A percentile compares a stretch with the other conserved stretches of the same genome.
Evolutionary conservation across 2,329 filamentous ascomycete species (phyloP).

Genomic region (Cordyceps militaris): DNA sequence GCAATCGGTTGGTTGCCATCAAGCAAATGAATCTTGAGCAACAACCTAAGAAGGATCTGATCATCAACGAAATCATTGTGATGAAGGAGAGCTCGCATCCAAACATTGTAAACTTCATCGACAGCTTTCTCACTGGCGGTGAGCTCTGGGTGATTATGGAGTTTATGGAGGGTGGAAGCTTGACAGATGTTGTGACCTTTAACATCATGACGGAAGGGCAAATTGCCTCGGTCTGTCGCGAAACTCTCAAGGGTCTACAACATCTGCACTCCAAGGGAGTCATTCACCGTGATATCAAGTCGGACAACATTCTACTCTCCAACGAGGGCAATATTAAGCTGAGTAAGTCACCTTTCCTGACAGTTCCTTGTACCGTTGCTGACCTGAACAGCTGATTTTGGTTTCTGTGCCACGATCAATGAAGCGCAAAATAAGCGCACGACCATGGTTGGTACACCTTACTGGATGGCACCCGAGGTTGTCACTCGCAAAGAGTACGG

Average conservation of each 20-base stretch:
- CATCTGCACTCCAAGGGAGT: slow-evolving; percentile 96
- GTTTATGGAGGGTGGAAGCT: slow-evolving; percentile 96
- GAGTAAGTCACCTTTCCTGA: slow-evolving; percentile 52
- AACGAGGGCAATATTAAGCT: slow-evolving; percentile 96
- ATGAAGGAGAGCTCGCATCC: slow-evolving; percentile 99
- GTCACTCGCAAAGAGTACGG: slow-evolving; percentile 97
- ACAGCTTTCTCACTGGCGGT: slow-evolving; percentile 83
- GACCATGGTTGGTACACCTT: slow-evolving; percentile 97
- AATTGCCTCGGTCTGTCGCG: slow-evolving; percentile 90
- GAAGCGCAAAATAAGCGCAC: slow-evolving; percentile 95
- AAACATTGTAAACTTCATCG: slow-evolving; percentile 99
- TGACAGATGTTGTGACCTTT: slow-evolving; percentile 97
- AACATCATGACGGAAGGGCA: slow-evolving; percentile 99
- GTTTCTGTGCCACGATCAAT: slow-evolving; percentile 97
- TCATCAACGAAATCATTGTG: slow-evolving; percentile 97
- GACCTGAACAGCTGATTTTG: slow-evolving; percentile 74
- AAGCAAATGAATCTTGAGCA: slow-evolving; percentile 99
- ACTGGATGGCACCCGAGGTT: slow-evolving; percentile 99
- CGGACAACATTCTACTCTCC: slow-evolving; percentile 92
- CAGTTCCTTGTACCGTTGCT: slow-evolving; percentile 19
- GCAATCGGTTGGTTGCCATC: slow-evolving; percentile 87
- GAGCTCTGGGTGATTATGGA: slow-evolving; percentile 99
- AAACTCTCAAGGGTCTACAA: slow-evolving; percentile 86
- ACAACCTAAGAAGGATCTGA: slow-evolving; percentile 97
- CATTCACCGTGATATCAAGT: slow-evolving; percentile 98